Evolutionary conservation across 768 basidiomycete species (phyloP).

Genomic region (Podaxis rugospora): DNA sequence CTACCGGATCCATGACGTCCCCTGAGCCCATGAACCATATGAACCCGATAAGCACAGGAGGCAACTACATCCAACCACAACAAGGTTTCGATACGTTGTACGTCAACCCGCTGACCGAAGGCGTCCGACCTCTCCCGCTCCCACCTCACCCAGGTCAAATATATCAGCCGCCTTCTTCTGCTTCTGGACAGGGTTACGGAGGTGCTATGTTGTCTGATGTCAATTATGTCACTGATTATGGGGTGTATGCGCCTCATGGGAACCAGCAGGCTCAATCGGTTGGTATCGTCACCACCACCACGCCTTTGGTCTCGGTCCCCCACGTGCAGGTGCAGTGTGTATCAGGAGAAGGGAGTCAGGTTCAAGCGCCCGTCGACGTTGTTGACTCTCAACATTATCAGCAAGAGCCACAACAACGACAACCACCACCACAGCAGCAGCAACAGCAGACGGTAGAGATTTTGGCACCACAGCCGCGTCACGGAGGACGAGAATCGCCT

Average conservation of each 20-base stretch:
- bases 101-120: background rate
- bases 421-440: too few relatives aligned
- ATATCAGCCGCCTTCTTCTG: background rate
- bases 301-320: background rate
- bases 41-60: background rate
- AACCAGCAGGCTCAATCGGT: background rate
- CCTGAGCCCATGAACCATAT: background rate
- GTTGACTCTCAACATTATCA: background rate
- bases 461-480: slow-evolving; percentile 2
- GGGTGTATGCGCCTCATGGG: background rate
- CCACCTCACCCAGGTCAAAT: slow-evolving; percentile 6
- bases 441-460: background rate
- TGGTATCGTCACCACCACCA: background rate
- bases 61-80: background rate
- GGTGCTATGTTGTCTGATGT: background rate
- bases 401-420: background rate
- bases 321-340: slow-evolving; percentile 4
- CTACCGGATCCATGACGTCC: background rate
- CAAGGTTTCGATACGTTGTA: background rate
- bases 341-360: background rate
- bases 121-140: slow-evolving; percentile 8
- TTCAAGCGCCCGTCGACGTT: background rate
- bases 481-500: slow-evolving; percentile 1
- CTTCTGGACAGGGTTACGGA: background rate
- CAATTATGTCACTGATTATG: background rate